Evolutionary conservation across 148 eudicot genomes (phyloP).

Genomic region (Bassia scoparia): DNA sequence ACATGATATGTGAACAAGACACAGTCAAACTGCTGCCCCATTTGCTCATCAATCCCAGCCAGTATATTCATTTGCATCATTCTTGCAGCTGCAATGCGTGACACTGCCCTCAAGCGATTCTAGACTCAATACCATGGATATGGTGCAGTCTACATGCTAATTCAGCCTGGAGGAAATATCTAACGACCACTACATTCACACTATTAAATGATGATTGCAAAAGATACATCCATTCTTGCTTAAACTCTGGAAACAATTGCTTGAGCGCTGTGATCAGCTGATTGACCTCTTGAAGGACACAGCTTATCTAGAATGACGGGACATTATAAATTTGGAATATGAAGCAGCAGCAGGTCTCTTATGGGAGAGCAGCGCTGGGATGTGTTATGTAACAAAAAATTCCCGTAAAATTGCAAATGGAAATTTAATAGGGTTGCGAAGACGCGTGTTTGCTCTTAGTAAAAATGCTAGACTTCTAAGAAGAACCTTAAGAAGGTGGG

Average conservation of each 20-base stretch:
- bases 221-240: slow-evolving; percentile 93
- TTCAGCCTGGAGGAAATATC: background rate
- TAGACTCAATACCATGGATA: slow-evolving; percentile 19
- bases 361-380: no score
- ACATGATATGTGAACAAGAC: slow-evolving; percentile 4
- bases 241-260: slow-evolving; percentile 97
- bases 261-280: slow-evolving; percentile 91
- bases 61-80: slow-evolving; percentile 94
- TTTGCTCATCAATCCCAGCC: slow-evolving; percentile 95
- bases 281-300: slow-evolving; percentile 53
- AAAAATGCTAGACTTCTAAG: no score
- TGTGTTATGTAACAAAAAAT: no score
- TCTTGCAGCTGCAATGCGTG: slow-evolving; percentile 95
- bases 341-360: background rate
- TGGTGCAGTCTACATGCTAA: slow-evolving; percentile 5
- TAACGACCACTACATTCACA: slow-evolving; percentile 12
- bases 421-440: no score
- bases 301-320: background rate
- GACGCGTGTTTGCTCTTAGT: no score
- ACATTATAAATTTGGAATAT: background rate
- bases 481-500: no score
- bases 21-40: slow-evolving; percentile 80
- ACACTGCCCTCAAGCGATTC: slow-evolving; percentile 91
- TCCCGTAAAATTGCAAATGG: no score
- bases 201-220: slow-evolving; percentile 11